Conservation (phyloP, 2,329 filamentous ascomycete genomes). For the Cryphonectria nitschkei region DNA sequence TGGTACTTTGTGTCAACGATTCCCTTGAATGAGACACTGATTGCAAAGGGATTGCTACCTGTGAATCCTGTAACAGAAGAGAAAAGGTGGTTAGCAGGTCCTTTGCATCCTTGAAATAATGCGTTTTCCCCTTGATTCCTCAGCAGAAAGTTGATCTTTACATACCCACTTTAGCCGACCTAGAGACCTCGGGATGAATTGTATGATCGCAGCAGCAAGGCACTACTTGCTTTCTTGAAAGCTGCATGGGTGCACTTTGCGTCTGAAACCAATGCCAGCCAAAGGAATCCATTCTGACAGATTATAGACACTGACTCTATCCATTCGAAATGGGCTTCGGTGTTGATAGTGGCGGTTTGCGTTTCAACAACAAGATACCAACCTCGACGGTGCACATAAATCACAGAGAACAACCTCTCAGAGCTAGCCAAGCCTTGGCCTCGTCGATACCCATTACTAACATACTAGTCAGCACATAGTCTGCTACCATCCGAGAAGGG, state of each 20-base stretch:
- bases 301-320: conserved; percentile 36
- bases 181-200: background rate
- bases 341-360: conserved; percentile 35
- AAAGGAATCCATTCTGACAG: conserved; percentile 31
- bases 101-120: background rate
- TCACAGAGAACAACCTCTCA: conserved; percentile 25
- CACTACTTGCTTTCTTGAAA: conserved; percentile 30
- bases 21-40: no score
- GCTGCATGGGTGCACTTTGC: conserved; percentile 35
- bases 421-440: conserved; percentile 30
- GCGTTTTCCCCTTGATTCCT: background rate
- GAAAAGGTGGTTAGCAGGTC: background rate
- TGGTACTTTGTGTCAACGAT: no score
- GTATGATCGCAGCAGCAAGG: background rate
- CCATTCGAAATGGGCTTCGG: conserved; percentile 40
- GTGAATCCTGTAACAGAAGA: background rate
- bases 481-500: background rate
- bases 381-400: background rate
- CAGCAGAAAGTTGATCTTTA: background rate
- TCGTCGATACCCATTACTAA: conserved; percentile 32
- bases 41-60: background rate
- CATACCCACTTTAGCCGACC: background rate
- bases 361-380: background rate
- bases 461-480: background rate
- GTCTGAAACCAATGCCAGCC: conserved; percentile 40